A percentile compares a stretch with the other conserved stretches of the same genome.
These are phyloP conservation scores for Mycena albidolilacea DNA, from an alignment of 768 basidiomycete species.

Conservation along the genomic window DNA sequence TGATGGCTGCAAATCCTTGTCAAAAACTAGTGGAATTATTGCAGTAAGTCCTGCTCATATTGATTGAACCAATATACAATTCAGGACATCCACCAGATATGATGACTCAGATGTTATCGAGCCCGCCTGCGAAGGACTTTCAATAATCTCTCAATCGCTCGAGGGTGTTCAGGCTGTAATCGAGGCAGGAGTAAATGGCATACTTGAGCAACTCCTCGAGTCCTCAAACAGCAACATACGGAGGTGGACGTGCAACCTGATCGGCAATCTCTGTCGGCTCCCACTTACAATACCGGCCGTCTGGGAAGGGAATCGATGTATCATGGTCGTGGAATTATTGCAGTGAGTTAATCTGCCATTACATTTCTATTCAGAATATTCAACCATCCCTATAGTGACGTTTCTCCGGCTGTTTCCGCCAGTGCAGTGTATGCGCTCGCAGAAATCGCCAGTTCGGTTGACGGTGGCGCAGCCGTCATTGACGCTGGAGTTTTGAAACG, in stretches of 20 bases:
- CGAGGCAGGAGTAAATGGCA: too few species aligned
- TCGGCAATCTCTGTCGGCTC: too few species aligned
- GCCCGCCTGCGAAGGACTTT: neutral
- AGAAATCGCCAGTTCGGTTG: too few species aligned
- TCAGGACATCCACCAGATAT: neutral
- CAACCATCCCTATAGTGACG: too few species aligned
- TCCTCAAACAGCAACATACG: too few species aligned
- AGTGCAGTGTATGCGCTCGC: too few species aligned
- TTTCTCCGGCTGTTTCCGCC: too few species aligned
- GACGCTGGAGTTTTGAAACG: too few species aligned
- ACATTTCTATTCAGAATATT: neutral
- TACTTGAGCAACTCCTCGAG: too few species aligned
- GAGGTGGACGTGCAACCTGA: too few species aligned
- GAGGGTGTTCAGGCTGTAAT: neutral
- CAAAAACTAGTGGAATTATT: neutral
- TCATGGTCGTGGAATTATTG: neutral
- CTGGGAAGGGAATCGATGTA: neutral
- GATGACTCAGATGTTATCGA: neutral
- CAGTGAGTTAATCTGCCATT: neutral
- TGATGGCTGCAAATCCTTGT: neutral
- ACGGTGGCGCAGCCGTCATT: too few species aligned
- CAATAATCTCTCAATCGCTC: neutral
- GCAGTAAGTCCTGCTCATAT: neutral
- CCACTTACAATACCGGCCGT: neutral
- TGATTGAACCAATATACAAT: neutral